Evolutionary conservation across 148 eudicot species (phyloP), one percentile per base, ranked within the genome.

Genomic region (Rhododendron mucronatum): DNA sequence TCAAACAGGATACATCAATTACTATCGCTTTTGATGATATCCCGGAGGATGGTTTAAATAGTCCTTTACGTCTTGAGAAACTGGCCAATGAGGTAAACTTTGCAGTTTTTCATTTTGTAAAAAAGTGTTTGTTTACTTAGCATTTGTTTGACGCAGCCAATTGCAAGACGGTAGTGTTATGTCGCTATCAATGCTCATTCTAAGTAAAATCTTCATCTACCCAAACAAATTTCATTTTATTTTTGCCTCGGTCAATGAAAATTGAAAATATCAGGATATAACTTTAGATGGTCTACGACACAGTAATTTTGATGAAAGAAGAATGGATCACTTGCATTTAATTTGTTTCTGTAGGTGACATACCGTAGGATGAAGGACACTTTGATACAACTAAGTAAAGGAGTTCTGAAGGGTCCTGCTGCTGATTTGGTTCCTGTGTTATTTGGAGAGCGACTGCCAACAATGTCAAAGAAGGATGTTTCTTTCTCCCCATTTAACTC

Each of bases 291-390:
- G 48, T 79, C 48, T 35, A 21, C 57, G 28, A n/a, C 51, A 59
- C 65, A 61, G 69, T 47, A n/a, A 14, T 7, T 39, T 63, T 37
- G n/a, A 37, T 9, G 18, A 20, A n/a, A 37, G 45, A 18, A 37
- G 21, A 82, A 20, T 13, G 74, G 21, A 39, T 53, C 35, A n/a
- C 16, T 20, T 83, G 2, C 67, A 48, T 53, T 85, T 83, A 65
- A 51, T 84, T 74, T 84, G 59, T 88, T 51, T 85, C 73, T 90
- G 78, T 82, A 96, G 99, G 99, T 96, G 85, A 96, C 99, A 28
- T 96, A 96, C 85, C 95, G 96, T 71, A 91, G 99, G 89, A 91
- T 96, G 99, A 96, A 96, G 88, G 98, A 96, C 82, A 94, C 99
- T 7, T 91, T 96, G 90, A 85, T 94, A 85, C 92, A 95, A 81